Base-by-base conservation (phyloP, 257 asterid genomes). In the Paraleonurus japonicus region DNA sequence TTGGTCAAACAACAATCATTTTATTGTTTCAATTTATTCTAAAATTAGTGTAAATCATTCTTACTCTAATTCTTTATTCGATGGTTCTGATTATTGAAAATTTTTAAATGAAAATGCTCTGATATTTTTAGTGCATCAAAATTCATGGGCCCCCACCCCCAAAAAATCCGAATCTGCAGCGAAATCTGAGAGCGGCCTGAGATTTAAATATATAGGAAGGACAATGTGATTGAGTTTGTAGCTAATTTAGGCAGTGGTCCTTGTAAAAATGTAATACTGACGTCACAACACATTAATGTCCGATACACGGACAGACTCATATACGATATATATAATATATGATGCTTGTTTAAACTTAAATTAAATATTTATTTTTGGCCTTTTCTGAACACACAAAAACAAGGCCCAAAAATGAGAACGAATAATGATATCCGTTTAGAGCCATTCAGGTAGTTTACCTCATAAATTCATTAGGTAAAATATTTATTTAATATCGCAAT, bases 391-490 rank as follows among this genome's bases (percentile, higher is more conserved):
- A 23, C 10, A 55, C 35, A 55, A 57, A 57, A 5, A 9, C 11
- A 24, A 19, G 16, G 16, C 10, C 19, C 4, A 13, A 24, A 23
- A 8, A 30, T 16, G 19, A 19, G 23, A n/a, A 24, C 0, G 12
- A 65, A 65, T 65, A 15, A n/a, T 39, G 35, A 26, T n/a, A n/a
- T 24, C 22, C 51, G 43, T 26, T 51, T 62, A 72, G 70, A 50
- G 32, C 7, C 35, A 24, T 59, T 70, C 70, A 58, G 73, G 80
- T 76, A 61, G 78, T 53, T 71, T 28, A 11, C 64, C 63, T 80
- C 79, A 80, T 80, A 72, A 80, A 71, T 63, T 28, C 32, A 66
- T 72, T 76, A 80, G 81, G 76, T 80, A 62, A 39, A 72, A 48
- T 2, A 63, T 67, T 77, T 50, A 68, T 47, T n/a, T 33, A 2